Evolutionary conservation across 345 rosid genomes (phyloP), one percentile per base, ranked within the genome.

Genomic region (Raphanus sativus): DNA sequence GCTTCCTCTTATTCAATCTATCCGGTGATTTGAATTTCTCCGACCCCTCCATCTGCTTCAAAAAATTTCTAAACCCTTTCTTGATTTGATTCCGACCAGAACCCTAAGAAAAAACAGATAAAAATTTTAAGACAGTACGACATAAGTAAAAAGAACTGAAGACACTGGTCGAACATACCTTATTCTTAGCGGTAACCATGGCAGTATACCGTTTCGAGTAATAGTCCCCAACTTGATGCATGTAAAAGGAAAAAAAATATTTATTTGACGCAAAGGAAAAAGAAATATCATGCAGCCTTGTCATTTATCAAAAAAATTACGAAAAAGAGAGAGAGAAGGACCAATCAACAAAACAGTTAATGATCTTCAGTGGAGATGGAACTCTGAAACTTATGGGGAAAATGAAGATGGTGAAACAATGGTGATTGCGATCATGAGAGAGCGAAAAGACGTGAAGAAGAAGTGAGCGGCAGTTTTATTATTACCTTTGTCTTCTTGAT

Each of bases 1-100:
- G 85, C 55, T 48, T 84, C 87, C 90, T 62, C 72, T 95, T 91
- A 65, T 77, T 79, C 79, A 83, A 81, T 83, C 84, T 84, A 67
- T 88, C 89, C 2, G 93, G 29, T 13, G 55, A 48, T 48, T 48
- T 48, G 6, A 13, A n/a, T 48, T 48, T 48, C 55, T 48, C 55
- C 17, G 7, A 5, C n/a, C 16, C 55, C 17, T 48, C 17, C 5
- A n/a, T 48, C 55, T 45, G 54, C 15, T 48, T 48, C 7, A 17
- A 48, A 75, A 90, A 77, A 75, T 68, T 84, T 69, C 74, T 77
- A 71, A 91, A 89, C 6, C 88, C 89, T 38, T 70, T 68, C 68
- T 45, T 75, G 15, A 87, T 81, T 73, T 65, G 81, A 48, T 60
- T 76, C 40, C 66, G 58, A 60, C 81, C 89, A 36, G 62, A 69